phyloP scores from a whole-genome alignment of 2,329 filamentous ascomycete species.

The Cladosporium velox region DNA sequence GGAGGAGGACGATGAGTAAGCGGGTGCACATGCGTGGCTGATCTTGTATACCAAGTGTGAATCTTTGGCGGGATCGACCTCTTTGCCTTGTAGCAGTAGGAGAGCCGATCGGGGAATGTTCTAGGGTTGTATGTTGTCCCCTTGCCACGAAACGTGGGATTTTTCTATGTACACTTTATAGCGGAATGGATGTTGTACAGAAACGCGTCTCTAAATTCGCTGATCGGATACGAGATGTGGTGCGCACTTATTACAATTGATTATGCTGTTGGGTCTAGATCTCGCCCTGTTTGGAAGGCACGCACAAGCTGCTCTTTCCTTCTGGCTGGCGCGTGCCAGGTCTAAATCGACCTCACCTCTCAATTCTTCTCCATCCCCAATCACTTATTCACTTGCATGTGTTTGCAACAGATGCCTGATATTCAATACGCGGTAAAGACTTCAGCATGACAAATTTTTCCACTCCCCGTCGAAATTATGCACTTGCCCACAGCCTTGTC shows the following conservation, averaged over 20 bases:
- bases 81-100: not conserved
- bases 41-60: constrained; percentile 14
- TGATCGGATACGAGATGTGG: not conserved
- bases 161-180: constrained; percentile 21
- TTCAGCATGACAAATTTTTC: not conserved
- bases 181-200: constrained; percentile 15
- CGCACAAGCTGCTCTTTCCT: not conserved
- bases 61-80: not conserved
- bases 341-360: constrained; percentile 5
- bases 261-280: not conserved
- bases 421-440: not conserved
- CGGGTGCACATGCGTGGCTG: constrained; percentile 11
- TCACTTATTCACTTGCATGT: not conserved
- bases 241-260: not conserved
- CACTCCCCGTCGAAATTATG: not conserved
- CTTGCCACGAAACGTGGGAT: constrained; percentile 13
- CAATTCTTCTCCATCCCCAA: not conserved
- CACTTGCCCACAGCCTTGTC: not conserved
- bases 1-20: constrained; percentile 19
- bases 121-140: constrained; percentile 1
- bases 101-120: constrained; percentile 2
- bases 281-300: not conserved
- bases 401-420: not conserved
- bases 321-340: not conserved
- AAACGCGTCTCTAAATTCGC: not conserved